These are phyloP conservation scores for Neofusicoccum cordaticola DNA, from an alignment of 2,329 filamentous ascomycete genomes.

Conservation along the genomic window DNA sequence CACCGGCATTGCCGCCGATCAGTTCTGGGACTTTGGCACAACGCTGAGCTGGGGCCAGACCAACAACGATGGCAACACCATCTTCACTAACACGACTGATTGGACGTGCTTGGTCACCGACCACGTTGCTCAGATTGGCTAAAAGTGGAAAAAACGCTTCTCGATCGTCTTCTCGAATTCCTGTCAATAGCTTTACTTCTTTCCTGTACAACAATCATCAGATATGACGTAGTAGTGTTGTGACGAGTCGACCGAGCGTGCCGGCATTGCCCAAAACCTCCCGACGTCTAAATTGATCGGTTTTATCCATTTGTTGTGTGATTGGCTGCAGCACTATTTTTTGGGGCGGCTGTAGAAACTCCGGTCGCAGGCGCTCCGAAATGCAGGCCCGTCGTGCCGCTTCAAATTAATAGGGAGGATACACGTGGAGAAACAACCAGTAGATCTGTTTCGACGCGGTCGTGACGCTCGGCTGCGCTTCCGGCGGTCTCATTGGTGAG, in stretches of 20 bases:
- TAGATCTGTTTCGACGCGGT: neutral
- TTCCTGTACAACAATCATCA: neutral
- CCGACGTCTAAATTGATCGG: neutral
- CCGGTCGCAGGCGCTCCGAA: slow-evolving; percentile 1
- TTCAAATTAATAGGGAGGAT: slow-evolving; percentile 6
- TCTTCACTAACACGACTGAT: slow-evolving; percentile 29
- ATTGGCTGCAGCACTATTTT: neutral
- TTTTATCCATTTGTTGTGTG: neutral
- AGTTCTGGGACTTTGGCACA: slow-evolving; percentile 35
- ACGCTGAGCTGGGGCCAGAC: slow-evolving; percentile 25
- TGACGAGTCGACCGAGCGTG: neutral
- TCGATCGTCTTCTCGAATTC: neutral
- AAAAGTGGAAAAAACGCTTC: neutral
- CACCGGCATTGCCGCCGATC: slow-evolving; percentile 31
- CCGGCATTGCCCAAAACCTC: neutral
- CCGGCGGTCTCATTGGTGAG: neutral
- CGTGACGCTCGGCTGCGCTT: slow-evolving; percentile 3
- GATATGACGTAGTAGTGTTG: neutral
- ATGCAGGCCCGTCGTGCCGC: slow-evolving; percentile 11
- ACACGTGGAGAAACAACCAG: slow-evolving; percentile 1
- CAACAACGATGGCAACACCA: slow-evolving; percentile 31
- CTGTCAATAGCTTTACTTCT: neutral
- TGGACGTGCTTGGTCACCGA: slow-evolving; percentile 32
- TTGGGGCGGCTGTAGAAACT: neutral
- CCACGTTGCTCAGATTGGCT: slow-evolving; percentile 28